phyloP scores from a whole-genome alignment of 805 yeast genomes.

The Teunomyces funiuensis region DNA sequence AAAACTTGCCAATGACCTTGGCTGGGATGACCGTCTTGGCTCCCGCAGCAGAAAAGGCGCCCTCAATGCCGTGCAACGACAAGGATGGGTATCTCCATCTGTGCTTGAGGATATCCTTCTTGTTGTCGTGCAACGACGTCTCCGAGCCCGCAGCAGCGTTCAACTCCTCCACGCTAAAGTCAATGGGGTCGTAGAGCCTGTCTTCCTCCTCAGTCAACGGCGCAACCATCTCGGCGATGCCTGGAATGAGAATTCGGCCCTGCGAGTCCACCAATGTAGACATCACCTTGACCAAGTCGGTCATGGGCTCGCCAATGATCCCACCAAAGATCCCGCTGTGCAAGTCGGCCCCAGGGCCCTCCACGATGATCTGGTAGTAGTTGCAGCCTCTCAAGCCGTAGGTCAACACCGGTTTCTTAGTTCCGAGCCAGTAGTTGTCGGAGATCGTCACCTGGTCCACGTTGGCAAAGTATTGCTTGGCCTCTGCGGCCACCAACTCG shows the following conservation, averaged over 20 bases:
- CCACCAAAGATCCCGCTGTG: conserved; percentile 99
- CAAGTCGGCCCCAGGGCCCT: conserved; percentile 95
- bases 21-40: conserved; percentile 99
- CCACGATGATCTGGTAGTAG: conserved; percentile 79
- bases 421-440: conserved; percentile 98
- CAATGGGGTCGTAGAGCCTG: conserved; percentile 78
- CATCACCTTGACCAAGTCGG: conserved; percentile 81
- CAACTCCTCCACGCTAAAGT: conserved; percentile 79
- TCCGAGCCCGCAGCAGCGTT: conserved; percentile 87
- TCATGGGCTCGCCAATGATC: conserved; percentile 94
- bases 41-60: conserved; percentile 92
- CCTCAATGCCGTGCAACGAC: conserved; percentile 95
- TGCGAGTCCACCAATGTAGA: conserved; percentile 72
- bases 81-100: conserved; percentile 99
- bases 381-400: conserved; percentile 97
- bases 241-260: conserved; percentile 86
- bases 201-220: conserved; percentile 83
- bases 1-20: conserved; percentile 89
- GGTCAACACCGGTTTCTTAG: conserved; percentile 93
- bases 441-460: conserved; percentile 95
- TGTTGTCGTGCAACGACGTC: conserved; percentile 73
- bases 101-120: conserved; percentile 89
- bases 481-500: conserved; percentile 75
- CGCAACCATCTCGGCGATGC: conserved; percentile 92
- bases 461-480: conserved; percentile 73